Base-by-base conservation (phyloP, 2,329 filamentous ascomycete species). In the Orbilia quercus region DNA sequence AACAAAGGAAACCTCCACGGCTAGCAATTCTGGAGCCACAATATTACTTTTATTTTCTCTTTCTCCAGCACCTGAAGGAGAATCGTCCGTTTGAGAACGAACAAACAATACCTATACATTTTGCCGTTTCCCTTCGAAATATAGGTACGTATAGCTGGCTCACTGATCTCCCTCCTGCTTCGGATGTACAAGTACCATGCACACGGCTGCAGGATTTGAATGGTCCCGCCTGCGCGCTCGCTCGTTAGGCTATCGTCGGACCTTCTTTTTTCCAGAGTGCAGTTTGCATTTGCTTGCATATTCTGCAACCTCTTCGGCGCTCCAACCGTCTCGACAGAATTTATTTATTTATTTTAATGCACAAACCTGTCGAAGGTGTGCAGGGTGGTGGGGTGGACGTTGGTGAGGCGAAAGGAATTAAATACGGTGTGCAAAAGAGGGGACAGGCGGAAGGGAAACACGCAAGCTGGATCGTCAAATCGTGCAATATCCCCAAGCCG, bases 181-280 rank as follows among this genome's bases (percentile, higher is more conserved):
- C 58, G 57, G 58, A 71, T 51, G 58, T 54, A 58, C 48, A 71
- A 45, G 58, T 44, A 64, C 55, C 55, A 69, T 60, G 48, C 42
- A 48, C 42, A 48, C 44, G 38, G 34, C 51, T 71, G 58, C 58
- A 71, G 34, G 58, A 45, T 59, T n/a, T 72, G 47, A 59, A 72
- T 65, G 51, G 67, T 48, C 40, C 58, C 58, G 65, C 57, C 65
- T 70, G 65, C 58, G 67, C 58, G 58, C 60, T 72, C 67, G 67
- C 59, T 72, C 67, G 67, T 72, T 72, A 72, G 67, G 59, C 47
- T 72, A 72, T 60, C 67, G 28, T 72, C 67, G 67, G 67, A 72
- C 67, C 67, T 72, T 72, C 67, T 58, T 72, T 72, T 72, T 72
- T 72, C 67, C 67, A 60, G n/a, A n/a, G 47, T 65, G 34, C 67